Percentiles rank a stretch among this genome's conserved stretches.
phyloP scores from a whole-genome alignment of 2,329 filamentous ascomycete genomes.

The Colletotrichum sp. region DNA sequence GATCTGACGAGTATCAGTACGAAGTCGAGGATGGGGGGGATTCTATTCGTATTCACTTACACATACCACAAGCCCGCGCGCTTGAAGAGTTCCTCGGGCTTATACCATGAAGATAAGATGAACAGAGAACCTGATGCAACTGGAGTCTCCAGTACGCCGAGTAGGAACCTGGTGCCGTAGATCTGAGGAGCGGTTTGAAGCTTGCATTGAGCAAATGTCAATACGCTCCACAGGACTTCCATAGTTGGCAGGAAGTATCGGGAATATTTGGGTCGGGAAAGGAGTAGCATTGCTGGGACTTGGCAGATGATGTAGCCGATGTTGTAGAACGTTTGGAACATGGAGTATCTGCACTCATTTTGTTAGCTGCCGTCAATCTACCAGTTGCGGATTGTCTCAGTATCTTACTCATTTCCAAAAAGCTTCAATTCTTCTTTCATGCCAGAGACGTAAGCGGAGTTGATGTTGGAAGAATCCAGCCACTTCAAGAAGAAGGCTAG shows the following conservation, averaged over 20 bases:
- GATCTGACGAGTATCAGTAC: background rate
- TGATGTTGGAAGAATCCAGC: conserved; percentile 42
- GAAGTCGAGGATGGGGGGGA: background rate
- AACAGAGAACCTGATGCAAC: conserved; percentile 24
- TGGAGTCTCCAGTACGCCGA: conserved; percentile 28
- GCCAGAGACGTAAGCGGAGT: conserved; percentile 42
- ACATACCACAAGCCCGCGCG: conserved; percentile 52
- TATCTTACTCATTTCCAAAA: conserved; percentile 33
- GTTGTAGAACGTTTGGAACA: conserved; percentile 21
- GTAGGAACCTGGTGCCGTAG: conserved; percentile 33
- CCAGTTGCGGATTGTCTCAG: background rate
- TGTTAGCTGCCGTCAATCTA: background rate
- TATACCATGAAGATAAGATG: conserved; percentile 33
- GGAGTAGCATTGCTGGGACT: conserved; percentile 18
- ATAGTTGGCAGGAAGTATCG: conserved; percentile 25
- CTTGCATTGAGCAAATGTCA: conserved; percentile 27
- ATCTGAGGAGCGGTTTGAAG: conserved; percentile 29
- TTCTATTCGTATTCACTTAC: conserved; percentile 29
- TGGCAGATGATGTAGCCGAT: conserved; percentile 22
- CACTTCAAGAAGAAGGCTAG: conserved; percentile 20
- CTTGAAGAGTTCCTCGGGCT: conserved; percentile 44
- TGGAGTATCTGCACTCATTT: background rate
- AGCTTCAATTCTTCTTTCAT: conserved; percentile 41
- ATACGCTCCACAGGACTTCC: conserved; percentile 26
- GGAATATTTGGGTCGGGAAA: conserved; percentile 23